A percentile compares a stretch with the other conserved stretches of the same genome.
Evolutionary conservation across 805 yeast species (phyloP).

Genomic region (Kodamaea nitidulidarum): DNA sequence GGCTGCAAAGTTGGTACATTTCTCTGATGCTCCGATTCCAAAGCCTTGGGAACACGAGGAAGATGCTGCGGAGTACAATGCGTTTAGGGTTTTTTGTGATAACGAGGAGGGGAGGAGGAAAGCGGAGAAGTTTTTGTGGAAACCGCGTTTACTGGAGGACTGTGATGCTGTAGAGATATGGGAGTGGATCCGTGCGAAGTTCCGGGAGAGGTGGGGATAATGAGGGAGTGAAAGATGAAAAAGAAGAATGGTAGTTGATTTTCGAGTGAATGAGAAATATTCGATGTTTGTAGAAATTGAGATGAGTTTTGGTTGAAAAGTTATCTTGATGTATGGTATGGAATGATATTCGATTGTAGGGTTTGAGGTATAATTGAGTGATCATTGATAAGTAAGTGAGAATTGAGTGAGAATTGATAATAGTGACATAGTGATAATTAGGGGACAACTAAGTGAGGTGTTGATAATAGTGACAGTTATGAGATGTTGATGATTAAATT

Average conservation of each 20-base stretch:
- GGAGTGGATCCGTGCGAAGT: conserved; percentile 24
- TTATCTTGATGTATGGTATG: too few relatives aligned
- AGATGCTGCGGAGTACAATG: conserved; percentile 20
- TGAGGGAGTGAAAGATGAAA: not conserved
- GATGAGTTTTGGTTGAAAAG: too few relatives aligned
- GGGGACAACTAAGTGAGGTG: too few relatives aligned
- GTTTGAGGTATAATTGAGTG: too few relatives aligned
- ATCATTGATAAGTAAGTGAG: too few relatives aligned
- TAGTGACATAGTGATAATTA: too few relatives aligned
- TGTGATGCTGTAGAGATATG: conserved; percentile 28
- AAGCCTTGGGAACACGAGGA: conserved; percentile 55
- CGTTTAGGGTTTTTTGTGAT: conserved; percentile 25
- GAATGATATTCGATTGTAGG: too few relatives aligned
- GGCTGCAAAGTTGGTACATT: conserved; percentile 50
- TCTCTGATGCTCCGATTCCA: conserved; percentile 61
- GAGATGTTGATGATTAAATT: too few relatives aligned
- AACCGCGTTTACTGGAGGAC: conserved; percentile 26
- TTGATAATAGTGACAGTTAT: too few relatives aligned
- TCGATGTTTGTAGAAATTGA: too few relatives aligned
- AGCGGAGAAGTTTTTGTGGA: conserved; percentile 13
- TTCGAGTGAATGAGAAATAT: too few relatives aligned
- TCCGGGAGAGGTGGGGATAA: conserved; percentile 5
- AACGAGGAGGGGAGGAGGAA: conserved; percentile 4
- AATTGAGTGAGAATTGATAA: too few relatives aligned
- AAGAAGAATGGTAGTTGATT: not conserved